Percentiles rank a stretch among this genome's conserved stretches.
phyloP scores from a whole-genome alignment of 495 filamentous ascomycete species.

The Penicillium manginii region DNA sequence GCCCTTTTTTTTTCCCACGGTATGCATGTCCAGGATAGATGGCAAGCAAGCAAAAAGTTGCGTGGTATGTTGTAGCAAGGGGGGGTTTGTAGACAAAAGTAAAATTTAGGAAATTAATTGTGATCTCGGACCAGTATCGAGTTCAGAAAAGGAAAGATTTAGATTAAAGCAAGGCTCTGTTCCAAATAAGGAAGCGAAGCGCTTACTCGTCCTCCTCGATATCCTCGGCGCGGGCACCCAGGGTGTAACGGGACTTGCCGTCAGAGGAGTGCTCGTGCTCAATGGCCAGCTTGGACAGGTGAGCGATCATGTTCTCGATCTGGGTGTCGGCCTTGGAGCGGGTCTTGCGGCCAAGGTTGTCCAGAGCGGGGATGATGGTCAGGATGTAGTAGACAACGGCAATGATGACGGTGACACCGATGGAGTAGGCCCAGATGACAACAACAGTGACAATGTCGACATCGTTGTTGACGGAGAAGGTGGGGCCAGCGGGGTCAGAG shows the following conservation, averaged over 20 bases:
- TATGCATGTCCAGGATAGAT: conserved; percentile 36
- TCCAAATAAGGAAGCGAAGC: conserved; percentile 3
- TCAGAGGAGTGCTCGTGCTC: conserved; percentile 65
- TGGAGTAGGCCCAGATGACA: conserved; percentile 77
- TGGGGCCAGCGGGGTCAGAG: conserved; percentile 33
- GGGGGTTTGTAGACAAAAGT: conserved; percentile 13
- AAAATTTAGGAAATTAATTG: conserved; percentile 35
- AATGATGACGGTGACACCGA: conserved; percentile 76
- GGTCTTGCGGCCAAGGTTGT: conserved; percentile 81
- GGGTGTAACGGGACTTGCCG: conserved; percentile 61
- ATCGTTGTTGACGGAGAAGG: conserved; percentile 61
- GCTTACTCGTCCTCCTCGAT: conserved; percentile 72
- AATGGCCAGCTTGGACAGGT: conserved; percentile 74
- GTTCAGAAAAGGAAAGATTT: conserved; percentile 22
- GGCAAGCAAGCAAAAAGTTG: conserved; percentile 23
- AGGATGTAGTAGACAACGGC: conserved; percentile 78
- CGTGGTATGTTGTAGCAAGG: conserved; percentile 33
- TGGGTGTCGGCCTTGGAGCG: conserved; percentile 71
- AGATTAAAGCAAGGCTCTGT: conserved; percentile 2
- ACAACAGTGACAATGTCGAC: conserved; percentile 78
- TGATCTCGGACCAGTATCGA: conserved; percentile 38
- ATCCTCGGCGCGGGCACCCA: conserved; percentile 64
- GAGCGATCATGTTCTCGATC: conserved; percentile 80
- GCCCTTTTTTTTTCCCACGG: conserved; percentile 31
- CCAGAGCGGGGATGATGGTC: conserved; percentile 66